These are phyloP conservation scores for Platanthera zijinensis DNA, from an alignment of 106 monocot species.

Conservation along the genomic window DNA sequence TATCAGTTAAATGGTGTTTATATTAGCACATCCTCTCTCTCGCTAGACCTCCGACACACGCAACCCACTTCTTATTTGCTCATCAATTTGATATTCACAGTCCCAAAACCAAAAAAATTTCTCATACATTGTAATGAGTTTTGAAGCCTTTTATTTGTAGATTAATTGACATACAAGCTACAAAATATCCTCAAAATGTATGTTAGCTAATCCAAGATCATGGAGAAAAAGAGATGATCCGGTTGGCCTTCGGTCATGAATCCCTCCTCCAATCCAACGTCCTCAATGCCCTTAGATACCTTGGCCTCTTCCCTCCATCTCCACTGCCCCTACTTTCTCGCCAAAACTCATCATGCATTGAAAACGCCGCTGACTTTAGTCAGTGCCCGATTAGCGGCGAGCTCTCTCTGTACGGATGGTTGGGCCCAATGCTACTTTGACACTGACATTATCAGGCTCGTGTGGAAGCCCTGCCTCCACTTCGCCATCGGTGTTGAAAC, in stretches of 20 bases:
- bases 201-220: slow-evolving; percentile 62
- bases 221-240: slow-evolving; percentile 99
- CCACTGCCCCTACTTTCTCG: slow-evolving; percentile 12
- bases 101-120: too few relatives aligned
- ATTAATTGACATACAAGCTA: too few relatives aligned
- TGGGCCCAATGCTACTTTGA: slow-evolving; percentile 31
- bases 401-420: background rate
- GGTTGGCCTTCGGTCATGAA: slow-evolving; percentile 90
- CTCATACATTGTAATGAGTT: too few relatives aligned
- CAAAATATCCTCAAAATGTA: too few relatives aligned
- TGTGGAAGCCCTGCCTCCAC: slow-evolving; percentile 88
- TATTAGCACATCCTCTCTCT: too few relatives aligned
- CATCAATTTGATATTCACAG: too few relatives aligned
- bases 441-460: slow-evolving; percentile 28
- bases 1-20: too few relatives aligned
- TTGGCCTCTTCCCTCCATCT: slow-evolving; percentile 39
- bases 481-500: slow-evolving; percentile 50
- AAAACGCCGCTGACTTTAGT: slow-evolving; percentile 15
- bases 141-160: too few relatives aligned
- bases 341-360: background rate
- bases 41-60: too few relatives aligned
- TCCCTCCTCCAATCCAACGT: slow-evolving; percentile 68
- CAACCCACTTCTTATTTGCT: too few relatives aligned
- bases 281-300: slow-evolving; percentile 63
- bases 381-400: slow-evolving; percentile 6